phyloP scores from a whole-genome alignment of 768 basidiomycete genomes.

The Zangia roseola region DNA sequence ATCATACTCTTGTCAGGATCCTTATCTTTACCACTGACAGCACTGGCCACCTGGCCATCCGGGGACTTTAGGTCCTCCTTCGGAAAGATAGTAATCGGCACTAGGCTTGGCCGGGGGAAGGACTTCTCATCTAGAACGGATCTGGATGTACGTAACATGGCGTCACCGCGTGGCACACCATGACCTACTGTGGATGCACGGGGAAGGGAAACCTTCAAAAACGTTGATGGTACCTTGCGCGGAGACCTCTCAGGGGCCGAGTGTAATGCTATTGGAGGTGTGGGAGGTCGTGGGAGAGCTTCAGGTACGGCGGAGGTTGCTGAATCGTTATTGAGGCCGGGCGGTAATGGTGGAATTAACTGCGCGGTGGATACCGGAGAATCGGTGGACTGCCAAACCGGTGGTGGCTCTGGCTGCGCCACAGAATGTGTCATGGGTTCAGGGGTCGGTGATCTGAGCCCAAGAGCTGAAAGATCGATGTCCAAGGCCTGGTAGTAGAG shows the following conservation, averaged over 20 bases:
- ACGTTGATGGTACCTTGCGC: constrained; percentile 20
- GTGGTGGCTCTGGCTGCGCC: constrained; percentile 11
- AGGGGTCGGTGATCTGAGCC: constrained; percentile 45
- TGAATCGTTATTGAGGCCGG: constrained; percentile 35
- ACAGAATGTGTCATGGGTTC: constrained; percentile 20
- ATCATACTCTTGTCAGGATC: constrained; percentile 42
- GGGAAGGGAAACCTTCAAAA: constrained; percentile 16
- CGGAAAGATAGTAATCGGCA: constrained; percentile 18
- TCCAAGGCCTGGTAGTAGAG: constrained; percentile 96
- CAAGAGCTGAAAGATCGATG: constrained; percentile 71
- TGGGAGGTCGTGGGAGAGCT: constrained; percentile 12
- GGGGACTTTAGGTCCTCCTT: constrained; percentile 25
- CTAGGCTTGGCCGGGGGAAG: constrained; percentile 4
- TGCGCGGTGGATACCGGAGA: constrained; percentile 26
- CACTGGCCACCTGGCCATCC: constrained; percentile 31
- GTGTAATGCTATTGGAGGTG: constrained; percentile 24
- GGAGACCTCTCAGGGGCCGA: constrained; percentile 21
- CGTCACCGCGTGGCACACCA: constrained; percentile 13
- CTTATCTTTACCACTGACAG: constrained; percentile 31
- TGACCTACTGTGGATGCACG: constrained; percentile 15
- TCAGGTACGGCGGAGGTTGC: constrained; percentile 19
- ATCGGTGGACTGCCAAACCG: constrained; percentile 17
- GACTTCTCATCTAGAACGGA: constrained; percentile 25
- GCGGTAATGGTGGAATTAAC: constrained; percentile 33
- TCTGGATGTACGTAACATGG: constrained; percentile 24